Base-by-base conservation (phyloP, 2,329 filamentous ascomycete genomes). In the Fusarium beomiforme region DNA sequence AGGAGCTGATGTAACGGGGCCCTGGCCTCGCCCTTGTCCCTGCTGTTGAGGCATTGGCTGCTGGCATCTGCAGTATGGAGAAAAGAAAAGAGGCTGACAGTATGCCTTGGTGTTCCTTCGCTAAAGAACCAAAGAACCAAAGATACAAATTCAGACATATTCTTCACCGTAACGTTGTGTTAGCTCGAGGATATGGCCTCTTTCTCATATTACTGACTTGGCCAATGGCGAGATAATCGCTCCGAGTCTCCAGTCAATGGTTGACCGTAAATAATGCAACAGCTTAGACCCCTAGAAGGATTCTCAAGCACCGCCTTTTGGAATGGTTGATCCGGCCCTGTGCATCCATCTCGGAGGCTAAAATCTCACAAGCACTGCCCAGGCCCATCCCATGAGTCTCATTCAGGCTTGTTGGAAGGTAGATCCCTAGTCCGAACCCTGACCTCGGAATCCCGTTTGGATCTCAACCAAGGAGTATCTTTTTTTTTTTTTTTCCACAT, bases 341-440 rank as follows among this genome's bases (percentile, higher is more conserved):
- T 37, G 17, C 19, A 68, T 39, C 55, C 33, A 43, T 47, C 39
- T 24, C 49, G 37, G 64, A 49, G 50, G 50, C 69, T 71, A 72
- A 71, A 71, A 72, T 71, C 69, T 71, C 42, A 71, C 69, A 37
- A 71, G 55, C 64, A 71, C 51, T 58, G 64, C 68, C 64, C 41
- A 46, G 64, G 24, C 46, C 69, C 69, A 69, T 72, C 44, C 23
- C 33, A 63, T 51, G 49, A 71, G 56, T 56, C 51, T 60, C 36
- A 43, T 57, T 43, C 54, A 47, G 33, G 60, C 31, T 49, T 47
- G 12, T 67, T 70, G 58, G 51, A 39, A 57, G 49, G 60, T 21
- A 63, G 54, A 70, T 72, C 57, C 44, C 66, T 57, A 29, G 49
- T 53, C 58, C 42, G 24, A 58, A 29, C 14, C 44, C 47, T 47